Evolutionary conservation across 352 stramenopile genomes (phyloP).

Genomic region (Pythium brachiatum): DNA sequence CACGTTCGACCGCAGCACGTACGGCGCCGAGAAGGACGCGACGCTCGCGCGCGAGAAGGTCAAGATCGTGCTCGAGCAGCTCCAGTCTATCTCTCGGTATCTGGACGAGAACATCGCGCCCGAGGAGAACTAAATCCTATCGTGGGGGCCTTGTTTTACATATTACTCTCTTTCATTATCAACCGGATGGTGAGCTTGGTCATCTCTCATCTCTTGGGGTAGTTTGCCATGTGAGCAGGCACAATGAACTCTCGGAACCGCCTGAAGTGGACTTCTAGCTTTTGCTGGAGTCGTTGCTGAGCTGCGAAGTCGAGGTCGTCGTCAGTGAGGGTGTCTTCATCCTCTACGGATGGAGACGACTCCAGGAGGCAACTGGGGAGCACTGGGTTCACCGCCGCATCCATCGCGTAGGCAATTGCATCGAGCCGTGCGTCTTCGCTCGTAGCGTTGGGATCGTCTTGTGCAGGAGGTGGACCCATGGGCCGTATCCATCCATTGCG

Average conservation of each 20-base stretch:
- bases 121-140: constrained; percentile 46
- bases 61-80: constrained; percentile 72
- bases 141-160: background rate
- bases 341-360: background rate
- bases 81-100: constrained; percentile 72
- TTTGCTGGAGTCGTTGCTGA: constrained; percentile 36
- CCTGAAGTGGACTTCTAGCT: constrained; percentile 65
- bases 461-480: constrained; percentile 25
- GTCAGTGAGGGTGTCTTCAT: constrained; percentile 13
- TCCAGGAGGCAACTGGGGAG: constrained; percentile 1
- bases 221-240: background rate
- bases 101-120: constrained; percentile 71
- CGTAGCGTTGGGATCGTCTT: background rate
- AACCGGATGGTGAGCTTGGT: too few relatives aligned
- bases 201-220: too few relatives aligned
- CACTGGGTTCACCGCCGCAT: constrained; percentile 16
- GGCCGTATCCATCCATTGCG: constrained; percentile 43
- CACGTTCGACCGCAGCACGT: constrained; percentile 78
- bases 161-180: background rate
- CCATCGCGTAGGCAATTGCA: constrained; percentile 19
- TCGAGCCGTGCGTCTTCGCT: background rate
- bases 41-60: constrained; percentile 77
- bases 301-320: constrained; percentile 30
- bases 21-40: constrained; percentile 81
- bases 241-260: constrained; percentile 30